Evolutionary conservation across 2,329 filamentous ascomycete genomes (phyloP).

Genomic region (Dactylonectria macrodidyma): DNA sequence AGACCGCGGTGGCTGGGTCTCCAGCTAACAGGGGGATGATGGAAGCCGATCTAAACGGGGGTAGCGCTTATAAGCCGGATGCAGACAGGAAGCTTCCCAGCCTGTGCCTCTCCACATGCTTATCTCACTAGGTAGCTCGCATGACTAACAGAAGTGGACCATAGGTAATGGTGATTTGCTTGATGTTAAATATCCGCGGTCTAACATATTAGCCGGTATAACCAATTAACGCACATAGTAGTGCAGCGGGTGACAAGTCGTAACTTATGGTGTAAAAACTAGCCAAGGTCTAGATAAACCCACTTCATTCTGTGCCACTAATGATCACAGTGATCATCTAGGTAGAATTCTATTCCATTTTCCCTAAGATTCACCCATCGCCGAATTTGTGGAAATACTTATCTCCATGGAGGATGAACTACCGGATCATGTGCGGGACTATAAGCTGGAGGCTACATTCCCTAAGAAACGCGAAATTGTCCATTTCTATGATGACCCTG

Average conservation of each 20-base stretch:
- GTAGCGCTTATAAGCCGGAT: not conserved
- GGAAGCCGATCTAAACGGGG: not conserved
- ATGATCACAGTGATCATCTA: no score
- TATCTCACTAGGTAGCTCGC: not conserved
- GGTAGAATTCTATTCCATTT: constrained; percentile 2
- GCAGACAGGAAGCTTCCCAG: not conserved
- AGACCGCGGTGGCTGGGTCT: not conserved
- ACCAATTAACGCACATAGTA: not conserved
- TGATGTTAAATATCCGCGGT: not conserved
- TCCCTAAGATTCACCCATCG: constrained; percentile 4
- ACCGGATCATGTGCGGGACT: constrained; percentile 26
- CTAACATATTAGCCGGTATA: not conserved
- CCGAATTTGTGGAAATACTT: constrained; percentile 3
- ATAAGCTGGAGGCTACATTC: constrained; percentile 25
- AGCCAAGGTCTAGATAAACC: not conserved
- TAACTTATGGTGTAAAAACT: not conserved
- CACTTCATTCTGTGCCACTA: no score
- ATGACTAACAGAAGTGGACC: no score
- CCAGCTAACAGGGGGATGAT: not conserved
- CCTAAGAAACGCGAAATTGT: constrained; percentile 17
- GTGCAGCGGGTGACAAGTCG: not conserved
- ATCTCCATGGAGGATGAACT: constrained; percentile 4
- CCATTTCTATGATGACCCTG: constrained; percentile 33
- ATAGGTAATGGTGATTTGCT: not conserved
- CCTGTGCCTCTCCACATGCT: not conserved